These are phyloP conservation scores for Coemansia sp. DNA, from an alignment of 192 early-diverging fungal species.

Conservation along the genomic window DNA sequence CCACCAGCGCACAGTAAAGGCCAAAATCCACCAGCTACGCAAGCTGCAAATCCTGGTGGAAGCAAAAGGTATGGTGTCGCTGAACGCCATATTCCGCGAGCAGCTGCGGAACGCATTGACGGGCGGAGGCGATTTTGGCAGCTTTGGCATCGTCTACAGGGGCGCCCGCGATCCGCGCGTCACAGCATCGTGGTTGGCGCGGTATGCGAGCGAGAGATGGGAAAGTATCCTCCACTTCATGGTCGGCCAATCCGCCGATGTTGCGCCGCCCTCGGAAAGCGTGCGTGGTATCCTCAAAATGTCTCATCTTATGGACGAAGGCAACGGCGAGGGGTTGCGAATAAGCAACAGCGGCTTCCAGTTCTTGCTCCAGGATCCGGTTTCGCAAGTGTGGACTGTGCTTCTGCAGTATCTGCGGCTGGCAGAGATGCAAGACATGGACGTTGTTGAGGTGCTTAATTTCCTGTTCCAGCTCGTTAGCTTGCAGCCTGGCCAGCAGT, in stretches of 20 bases:
- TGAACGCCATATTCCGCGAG: slow-evolving; percentile 70
- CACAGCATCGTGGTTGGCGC: slow-evolving; percentile 73
- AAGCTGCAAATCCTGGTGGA: slow-evolving; percentile 73
- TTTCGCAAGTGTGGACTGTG: slow-evolving; percentile 95
- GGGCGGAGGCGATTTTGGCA: slow-evolving; percentile 78
- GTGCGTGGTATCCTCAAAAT: slow-evolving; percentile 73
- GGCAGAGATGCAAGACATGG: slow-evolving; percentile 75
- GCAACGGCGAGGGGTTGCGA: slow-evolving; percentile 35
- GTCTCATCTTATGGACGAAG: slow-evolving; percentile 72
- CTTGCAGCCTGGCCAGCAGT: slow-evolving; percentile 86
- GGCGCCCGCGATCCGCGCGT: slow-evolving; percentile 66
- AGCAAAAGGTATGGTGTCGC: slow-evolving; percentile 50
- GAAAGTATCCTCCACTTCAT: slow-evolving; percentile 92
- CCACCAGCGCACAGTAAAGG: slow-evolving; percentile 59
- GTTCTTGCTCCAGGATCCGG: slow-evolving; percentile 91
- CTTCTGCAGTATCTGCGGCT: slow-evolving; percentile 90
- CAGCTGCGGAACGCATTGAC: slow-evolving; percentile 74
- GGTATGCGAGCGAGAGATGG: slow-evolving; percentile 83
- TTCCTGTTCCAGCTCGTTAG: slow-evolving; percentile 94
- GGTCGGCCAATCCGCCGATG: slow-evolving; percentile 76
- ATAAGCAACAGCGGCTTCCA: slow-evolving; percentile 99
- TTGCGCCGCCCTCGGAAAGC: slow-evolving; percentile 66
- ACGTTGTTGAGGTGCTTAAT: slow-evolving; percentile 91
- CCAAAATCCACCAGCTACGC: slow-evolving; percentile 69
- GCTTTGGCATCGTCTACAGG: slow-evolving; percentile 78